Base-by-base conservation (phyloP, 1,284 basidiomycete species). In the Polyporus tsugae region DNA sequence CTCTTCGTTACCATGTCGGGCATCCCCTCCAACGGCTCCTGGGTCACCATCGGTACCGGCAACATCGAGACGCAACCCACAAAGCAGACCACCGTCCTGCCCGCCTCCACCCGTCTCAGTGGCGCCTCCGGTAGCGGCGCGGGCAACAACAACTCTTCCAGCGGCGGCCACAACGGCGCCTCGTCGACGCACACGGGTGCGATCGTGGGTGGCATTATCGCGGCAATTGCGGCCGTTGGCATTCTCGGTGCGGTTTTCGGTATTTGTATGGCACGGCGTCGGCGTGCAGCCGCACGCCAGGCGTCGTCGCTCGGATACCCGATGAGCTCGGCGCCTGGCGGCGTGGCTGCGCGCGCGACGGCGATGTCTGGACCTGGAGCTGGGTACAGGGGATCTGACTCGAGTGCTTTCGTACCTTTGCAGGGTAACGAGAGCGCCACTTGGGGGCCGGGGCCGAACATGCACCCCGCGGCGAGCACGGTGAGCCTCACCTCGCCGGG, bases 1-100 rank as follows among this genome's bases (percentile, higher is more conserved):
- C 74, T 96, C 67, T 97, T 90, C 78, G 91, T 97, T 72, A 90
- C 89, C 49, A 83, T 96, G 74, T 84, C 92, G 73, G 96, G 95
- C 61, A 89, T 98, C 22, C 96, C 96, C 0, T 92, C 90, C 65
- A 91, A 91, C 66, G 95, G 93, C 0, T 86, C 87, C 0, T 87
- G 87, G 79, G 84, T 96, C 67, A 93, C 88, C 73, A 85, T 96
- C 55, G 96, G 96, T n/a, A 90, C 83, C 70, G 95, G 95, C 35
- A 82, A 89, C 71, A 84, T 97, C 39, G 94, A 89, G 58, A 79
- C 80, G 0, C 95, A 97, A 77, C 85, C 90, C 0, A 82, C 83
- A 0, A 69, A 75, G 6, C 73, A 82, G 0, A 84, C 80, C 6
- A 81, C 82, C 9, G 77, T 78, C 3, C 85, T 96, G 10, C 94